phyloP scores from a whole-genome alignment of 1,284 basidiomycete genomes.

The Hemileia vastatrix region DNA sequence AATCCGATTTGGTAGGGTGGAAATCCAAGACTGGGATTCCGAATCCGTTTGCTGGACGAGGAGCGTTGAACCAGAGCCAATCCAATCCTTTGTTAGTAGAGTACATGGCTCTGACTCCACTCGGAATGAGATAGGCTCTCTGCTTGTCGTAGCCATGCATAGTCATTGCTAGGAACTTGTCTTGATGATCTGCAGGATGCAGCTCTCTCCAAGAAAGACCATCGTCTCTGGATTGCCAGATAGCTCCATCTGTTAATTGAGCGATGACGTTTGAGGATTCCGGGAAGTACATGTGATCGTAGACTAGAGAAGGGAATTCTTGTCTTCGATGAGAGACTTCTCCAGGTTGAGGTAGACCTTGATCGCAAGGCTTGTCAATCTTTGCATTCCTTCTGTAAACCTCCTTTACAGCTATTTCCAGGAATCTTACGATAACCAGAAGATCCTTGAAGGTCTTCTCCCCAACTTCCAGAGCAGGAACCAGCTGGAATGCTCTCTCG shows the following conservation, averaged over 20 bases:
- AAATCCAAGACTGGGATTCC: constrained; percentile 37
- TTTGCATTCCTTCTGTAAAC: constrained; percentile 33
- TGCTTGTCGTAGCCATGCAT: constrained; percentile 33
- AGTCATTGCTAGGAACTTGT: constrained; percentile 32
- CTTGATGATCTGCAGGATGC: constrained; percentile 16
- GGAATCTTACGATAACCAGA: constrained; percentile 40
- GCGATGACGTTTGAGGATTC: constrained; percentile 32
- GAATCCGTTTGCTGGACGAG: constrained; percentile 34
- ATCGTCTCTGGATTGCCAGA: constrained; percentile 39
- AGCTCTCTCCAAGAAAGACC: constrained; percentile 38
- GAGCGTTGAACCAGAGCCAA: constrained; percentile 39
- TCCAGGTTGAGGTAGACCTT: constrained; percentile 30
- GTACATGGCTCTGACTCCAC: constrained; percentile 34
- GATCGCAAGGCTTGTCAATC: constrained; percentile 30
- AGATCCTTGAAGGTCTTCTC: constrained; percentile 32
- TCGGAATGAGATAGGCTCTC: constrained; percentile 39
- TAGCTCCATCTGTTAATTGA: constrained; percentile 32
- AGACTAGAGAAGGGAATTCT: constrained; percentile 36
- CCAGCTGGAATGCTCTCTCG: constrained; percentile 33
- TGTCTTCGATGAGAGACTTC: constrained; percentile 30
- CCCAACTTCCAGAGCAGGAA: constrained; percentile 28
- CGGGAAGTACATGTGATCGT: constrained; percentile 38
- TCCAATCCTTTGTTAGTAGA: constrained; percentile 32
- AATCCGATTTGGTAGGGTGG: constrained; percentile 36
- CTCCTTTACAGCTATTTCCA: constrained; percentile 36